phyloP scores from a whole-genome alignment of 495 filamentous ascomycete species.

The Cenococcum geophilum region DNA sequence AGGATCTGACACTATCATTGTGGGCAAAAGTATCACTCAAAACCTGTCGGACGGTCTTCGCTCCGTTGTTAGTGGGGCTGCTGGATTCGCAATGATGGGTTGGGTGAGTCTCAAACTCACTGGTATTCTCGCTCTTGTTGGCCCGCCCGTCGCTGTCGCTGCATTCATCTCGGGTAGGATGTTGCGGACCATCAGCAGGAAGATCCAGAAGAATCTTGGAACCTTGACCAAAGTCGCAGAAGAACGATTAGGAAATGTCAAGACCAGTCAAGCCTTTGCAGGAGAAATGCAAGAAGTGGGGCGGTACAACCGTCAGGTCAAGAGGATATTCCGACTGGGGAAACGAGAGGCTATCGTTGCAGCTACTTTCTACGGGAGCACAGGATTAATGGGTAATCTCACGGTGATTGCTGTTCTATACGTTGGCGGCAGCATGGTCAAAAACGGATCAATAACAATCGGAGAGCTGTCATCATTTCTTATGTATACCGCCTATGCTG shows the following conservation, averaged over 20 bases:
- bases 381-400: constrained; percentile 88
- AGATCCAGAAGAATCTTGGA: constrained; percentile 88
- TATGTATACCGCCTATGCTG: constrained; percentile 95
- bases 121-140: constrained; percentile 73
- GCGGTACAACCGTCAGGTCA: constrained; percentile 86
- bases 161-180: constrained; percentile 86
- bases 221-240: constrained; percentile 93
- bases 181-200: constrained; percentile 78
- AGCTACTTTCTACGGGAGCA: constrained; percentile 84
- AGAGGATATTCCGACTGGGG: constrained; percentile 84
- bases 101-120: constrained; percentile 91
- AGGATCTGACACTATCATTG: constrained; percentile 92
- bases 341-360: constrained; percentile 78
- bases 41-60: constrained; percentile 92
- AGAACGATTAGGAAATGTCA: constrained; percentile 89
- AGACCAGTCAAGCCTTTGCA: constrained; percentile 90
- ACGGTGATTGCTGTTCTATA: constrained; percentile 89
- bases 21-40: constrained; percentile 96
- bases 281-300: constrained; percentile 84
- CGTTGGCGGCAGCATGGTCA: constrained; percentile 83
- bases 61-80: constrained; percentile 76
- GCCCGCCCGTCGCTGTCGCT: constrained; percentile 84
- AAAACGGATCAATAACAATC: constrained; percentile 74
- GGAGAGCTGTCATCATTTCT: constrained; percentile 95
- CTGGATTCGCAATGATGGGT: constrained; percentile 84